A percentile compares a stretch with the other conserved stretches of the same genome.
Evolutionary conservation across 2,329 filamentous ascomycete species (phyloP).

Genomic region (Verticillium nubilum): DNA sequence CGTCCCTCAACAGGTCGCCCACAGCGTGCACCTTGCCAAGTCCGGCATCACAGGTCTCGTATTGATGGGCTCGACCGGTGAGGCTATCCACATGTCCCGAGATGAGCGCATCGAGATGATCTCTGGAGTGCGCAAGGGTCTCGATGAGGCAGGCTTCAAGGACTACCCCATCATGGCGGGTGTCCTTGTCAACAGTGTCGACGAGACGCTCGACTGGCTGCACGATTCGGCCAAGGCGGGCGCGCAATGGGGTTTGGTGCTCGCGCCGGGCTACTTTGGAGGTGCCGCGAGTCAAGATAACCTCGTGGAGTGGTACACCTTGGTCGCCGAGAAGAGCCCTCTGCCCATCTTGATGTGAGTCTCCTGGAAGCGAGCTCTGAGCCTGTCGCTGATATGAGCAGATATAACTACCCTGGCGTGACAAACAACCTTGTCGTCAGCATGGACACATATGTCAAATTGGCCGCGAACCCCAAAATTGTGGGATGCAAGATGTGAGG

Average conservation of each 20-base stretch:
- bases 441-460: slow-evolving; percentile 49
- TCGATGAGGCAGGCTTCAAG: slow-evolving; percentile 49
- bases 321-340: slow-evolving; percentile 54
- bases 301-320: slow-evolving; percentile 54
- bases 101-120: slow-evolving; percentile 51
- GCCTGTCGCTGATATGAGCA: slow-evolving; percentile 10
- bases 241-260: slow-evolving; percentile 55
- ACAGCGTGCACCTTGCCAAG: slow-evolving; percentile 54
- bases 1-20: slow-evolving; percentile 48
- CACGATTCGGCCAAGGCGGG: slow-evolving; percentile 50
- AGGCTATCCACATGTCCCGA: slow-evolving; percentile 55
- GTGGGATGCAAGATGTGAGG: slow-evolving; percentile 58
- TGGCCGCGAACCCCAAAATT: slow-evolving; percentile 59
- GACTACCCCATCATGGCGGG: slow-evolving; percentile 50
- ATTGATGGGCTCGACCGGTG: slow-evolving; percentile 57
- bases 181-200: slow-evolving; percentile 50
- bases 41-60: slow-evolving; percentile 57
- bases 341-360: slow-evolving; percentile 56
- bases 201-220: slow-evolving; percentile 49
- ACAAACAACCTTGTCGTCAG: slow-evolving; percentile 57
- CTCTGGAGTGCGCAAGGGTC: slow-evolving; percentile 44
- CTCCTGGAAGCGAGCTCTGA: too few relatives aligned
- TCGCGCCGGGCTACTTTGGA: slow-evolving; percentile 63
- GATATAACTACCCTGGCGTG: slow-evolving; percentile 57
- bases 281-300: slow-evolving; percentile 51